These are phyloP conservation scores for Capniomyces stellatus DNA, from an alignment of 371 early-diverging fungal species.

Conservation along the genomic window DNA sequence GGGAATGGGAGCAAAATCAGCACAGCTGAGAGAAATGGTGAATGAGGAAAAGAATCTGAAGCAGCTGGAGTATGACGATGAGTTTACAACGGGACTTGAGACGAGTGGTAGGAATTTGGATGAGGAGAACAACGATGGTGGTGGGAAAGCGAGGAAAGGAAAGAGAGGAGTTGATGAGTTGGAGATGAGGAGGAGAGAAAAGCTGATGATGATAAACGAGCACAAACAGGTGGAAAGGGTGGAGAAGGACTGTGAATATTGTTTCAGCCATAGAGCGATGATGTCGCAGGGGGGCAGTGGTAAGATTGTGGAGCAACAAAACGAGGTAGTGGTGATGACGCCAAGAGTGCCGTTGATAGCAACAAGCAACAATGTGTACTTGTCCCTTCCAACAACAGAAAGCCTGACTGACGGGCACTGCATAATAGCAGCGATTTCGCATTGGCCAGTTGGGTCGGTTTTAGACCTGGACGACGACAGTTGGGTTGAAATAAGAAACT, in stretches of 20 bases:
- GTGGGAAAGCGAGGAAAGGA: slow-evolving; percentile 61
- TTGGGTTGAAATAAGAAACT: too few species aligned
- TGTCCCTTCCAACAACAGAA: slow-evolving; percentile 54
- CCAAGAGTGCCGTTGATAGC: slow-evolving; percentile 61
- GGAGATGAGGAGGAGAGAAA: slow-evolving; percentile 45
- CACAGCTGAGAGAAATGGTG: slow-evolving; percentile 26
- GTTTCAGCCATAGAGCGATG: too few species aligned
- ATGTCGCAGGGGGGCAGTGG: too few species aligned
- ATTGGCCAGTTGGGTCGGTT: slow-evolving; percentile 42
- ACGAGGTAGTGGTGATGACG: slow-evolving; percentile 12
- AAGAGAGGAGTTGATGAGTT: slow-evolving; percentile 30
- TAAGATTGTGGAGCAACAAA: slow-evolving; percentile 6
- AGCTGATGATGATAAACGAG: slow-evolving; percentile 28
- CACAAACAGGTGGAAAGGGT: too few species aligned
- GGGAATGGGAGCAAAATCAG: slow-evolving; percentile 15
- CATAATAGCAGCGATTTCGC: slow-evolving; percentile 75
- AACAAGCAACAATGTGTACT: slow-evolving; percentile 53
- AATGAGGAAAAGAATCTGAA: slow-evolving; percentile 13
- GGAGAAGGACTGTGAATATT: too few species aligned
- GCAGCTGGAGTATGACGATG: slow-evolving; percentile 47
- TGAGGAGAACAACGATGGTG: slow-evolving; percentile 75
- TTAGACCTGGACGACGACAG: too few species aligned
- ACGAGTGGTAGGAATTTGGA: slow-evolving; percentile 52
- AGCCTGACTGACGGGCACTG: slow-evolving; percentile 74
- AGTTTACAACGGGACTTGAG: slow-evolving; percentile 50